Evolutionary conservation across 768 basidiomycete genomes (phyloP), one percentile per base, ranked within the genome.

Genomic region (Mycena chlorophos): DNA sequence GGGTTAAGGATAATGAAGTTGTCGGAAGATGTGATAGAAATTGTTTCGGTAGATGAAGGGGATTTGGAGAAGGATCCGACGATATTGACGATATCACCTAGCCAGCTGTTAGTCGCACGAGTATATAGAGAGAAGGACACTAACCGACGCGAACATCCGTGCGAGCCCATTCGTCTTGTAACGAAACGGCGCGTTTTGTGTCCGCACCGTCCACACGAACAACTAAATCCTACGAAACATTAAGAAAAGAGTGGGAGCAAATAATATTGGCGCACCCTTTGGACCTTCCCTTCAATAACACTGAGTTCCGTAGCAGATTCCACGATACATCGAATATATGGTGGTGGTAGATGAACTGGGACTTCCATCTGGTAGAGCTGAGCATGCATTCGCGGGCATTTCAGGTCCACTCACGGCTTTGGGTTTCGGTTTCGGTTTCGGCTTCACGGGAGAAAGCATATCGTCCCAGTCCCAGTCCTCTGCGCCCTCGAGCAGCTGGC

Each of bases 1-100:
- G 96, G 96, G 65, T 98, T 94, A 47, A 88, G 87, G 59, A 98
- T 86, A 53, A 98, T 73, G 46, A 89, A 74, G 61, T 93, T 87
- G 10, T 79, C 66, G 51, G 78, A 78, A 27, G 85, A 78, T 2
- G 84, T 84, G 43, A 97, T 78, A 1, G 73, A 69, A 27, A 92
- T 87, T 14, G 68, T 70, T n/a, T 66, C 62, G 16, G 63, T 69
- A 31, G 73, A 73, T 39, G 68, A 65, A 6, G 66, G 71, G n/a
- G n/a, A n/a, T n/a, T n/a, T n/a, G n/a, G n/a, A n/a, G n/a, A 75
- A 60, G 17, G 74, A 66, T 13, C 89, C 89, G 31, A 96, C 75
- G 49, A 93, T 75, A 68, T 96, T 96, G 59, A 95, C 73, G 31
- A 78, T 80, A 67, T 98, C 95, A 58, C 88, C 93, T 90, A 48